Base-by-base conservation (phyloP, 768 basidiomycete species). In the Psilocybe azurescens region DNA sequence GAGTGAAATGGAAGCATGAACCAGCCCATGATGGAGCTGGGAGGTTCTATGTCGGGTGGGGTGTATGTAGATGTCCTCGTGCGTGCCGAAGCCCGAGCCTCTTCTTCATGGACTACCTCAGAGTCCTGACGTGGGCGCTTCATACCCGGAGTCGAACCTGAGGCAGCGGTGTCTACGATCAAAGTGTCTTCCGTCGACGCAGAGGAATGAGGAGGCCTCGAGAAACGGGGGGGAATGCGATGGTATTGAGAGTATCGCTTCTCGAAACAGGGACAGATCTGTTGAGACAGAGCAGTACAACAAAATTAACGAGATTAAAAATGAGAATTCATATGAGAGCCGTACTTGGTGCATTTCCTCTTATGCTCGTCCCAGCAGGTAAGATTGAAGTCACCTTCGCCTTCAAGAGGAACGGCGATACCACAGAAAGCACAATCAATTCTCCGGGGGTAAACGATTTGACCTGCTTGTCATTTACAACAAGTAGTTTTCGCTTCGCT, bases 341-440 rank as follows among this genome's bases (percentile, higher is more conserved):
- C 68, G 56, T 50, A 73, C 73, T 69, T 69, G 53, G 74, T 70
- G 73, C 89, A 90, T 8, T 63, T 70, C 9, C 67, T 61, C 71
- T 90, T 91, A 68, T 92, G 90, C 46, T 80, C 80, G 48, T 83
- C 79, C 90, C 90, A 92, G 53, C 73, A 80, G 13, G 80, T 76
- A 52, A 89, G 71, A 62, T 86, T 83, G 64, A 86, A 91, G 20
- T 89, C 86, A n/a, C 75, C 74, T 30, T 81, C 80, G 3, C 83
- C 81, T 28, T 76, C 78, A 53, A 87, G 70, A 10, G 61, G 64
- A 54, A 91, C 76, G 46, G 67, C 73, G n/a, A 57, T 63, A 36
- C 77, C 77, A 72, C 90, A 92, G 8, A 74, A 69, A 14, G 71
- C 72, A 72, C 90, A 92, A 18, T 79, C 76, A 20, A 90, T 82